Conservation (phyloP, 129 eudicot species). For the Ambrosia trifida region DNA sequence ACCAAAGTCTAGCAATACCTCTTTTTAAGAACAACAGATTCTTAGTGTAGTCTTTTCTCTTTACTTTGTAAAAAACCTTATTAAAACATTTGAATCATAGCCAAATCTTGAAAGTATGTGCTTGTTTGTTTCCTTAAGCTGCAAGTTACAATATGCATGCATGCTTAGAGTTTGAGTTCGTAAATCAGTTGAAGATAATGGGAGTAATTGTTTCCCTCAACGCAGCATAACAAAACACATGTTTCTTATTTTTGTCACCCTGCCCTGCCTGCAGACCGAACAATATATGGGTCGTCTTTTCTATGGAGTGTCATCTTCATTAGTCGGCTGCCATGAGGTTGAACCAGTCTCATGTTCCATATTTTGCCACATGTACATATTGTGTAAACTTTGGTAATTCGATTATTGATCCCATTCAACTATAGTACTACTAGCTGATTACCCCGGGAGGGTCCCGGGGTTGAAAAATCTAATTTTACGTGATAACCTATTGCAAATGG, state of each 20-base stretch:
- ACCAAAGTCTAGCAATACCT: neutral
- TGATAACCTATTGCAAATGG: too few relatives aligned
- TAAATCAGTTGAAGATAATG: constrained; percentile 2
- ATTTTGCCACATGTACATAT: constrained; percentile 6
- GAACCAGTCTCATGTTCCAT: constrained; percentile 13
- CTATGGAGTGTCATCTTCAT: constrained; percentile 3
- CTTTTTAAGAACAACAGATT: too few relatives aligned
- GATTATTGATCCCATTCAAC: too few relatives aligned
- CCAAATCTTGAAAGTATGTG: too few relatives aligned
- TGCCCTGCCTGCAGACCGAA: constrained; percentile 4
- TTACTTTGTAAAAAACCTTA: too few relatives aligned
- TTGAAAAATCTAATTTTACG: too few relatives aligned
- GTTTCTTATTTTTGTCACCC: constrained; percentile 10
- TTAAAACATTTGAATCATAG: too few relatives aligned
- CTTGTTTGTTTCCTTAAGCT: too few relatives aligned
- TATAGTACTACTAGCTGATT: too few relatives aligned
- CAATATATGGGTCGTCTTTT: neutral
- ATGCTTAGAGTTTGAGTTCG: neutral
- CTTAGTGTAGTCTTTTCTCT: too few relatives aligned
- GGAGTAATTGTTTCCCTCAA: constrained; percentile 4
- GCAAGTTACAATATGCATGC: neutral
- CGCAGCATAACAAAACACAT: constrained; percentile 3
- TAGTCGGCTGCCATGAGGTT: constrained; percentile 22
- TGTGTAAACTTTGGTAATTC: too few relatives aligned
- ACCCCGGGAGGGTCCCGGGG: too few relatives aligned